phyloP scores from a whole-genome alignment of 805 yeast species.

The Wickerhamomyces silvicola region DNA sequence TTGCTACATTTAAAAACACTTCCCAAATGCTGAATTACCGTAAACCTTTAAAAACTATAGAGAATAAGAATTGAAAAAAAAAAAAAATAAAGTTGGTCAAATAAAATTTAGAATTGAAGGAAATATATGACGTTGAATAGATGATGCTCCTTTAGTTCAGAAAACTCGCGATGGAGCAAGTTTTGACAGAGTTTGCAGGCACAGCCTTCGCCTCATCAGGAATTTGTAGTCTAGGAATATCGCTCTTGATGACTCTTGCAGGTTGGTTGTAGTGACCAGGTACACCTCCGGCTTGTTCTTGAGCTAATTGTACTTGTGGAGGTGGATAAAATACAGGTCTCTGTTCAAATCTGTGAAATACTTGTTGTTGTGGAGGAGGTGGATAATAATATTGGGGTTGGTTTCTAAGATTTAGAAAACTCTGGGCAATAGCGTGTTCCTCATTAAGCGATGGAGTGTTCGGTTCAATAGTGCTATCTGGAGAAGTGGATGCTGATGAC shows the following conservation, averaged over 20 bases:
- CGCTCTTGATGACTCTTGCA: no score
- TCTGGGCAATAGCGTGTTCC: conserved; percentile 23
- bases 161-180: conserved; percentile 17
- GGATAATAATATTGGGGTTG: conserved; percentile 11
- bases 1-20: no score
- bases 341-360: no score
- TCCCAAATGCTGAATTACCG: no score
- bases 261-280: no score
- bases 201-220: neutral
- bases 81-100: no score
- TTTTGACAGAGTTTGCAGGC: conserved; percentile 3
- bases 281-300: no score
- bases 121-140: no score
- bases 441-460: conserved; percentile 12
- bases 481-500: conserved; percentile 7
- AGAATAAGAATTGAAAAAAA: conserved; percentile 1
- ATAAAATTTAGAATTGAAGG: no score
- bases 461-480: conserved; percentile 7
- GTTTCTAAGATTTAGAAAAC: conserved; percentile 20
- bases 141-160: conserved; percentile 14
- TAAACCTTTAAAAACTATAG: no score
- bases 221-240: neutral
- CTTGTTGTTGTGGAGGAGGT: conserved; percentile 11
- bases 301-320: no score
- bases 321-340: no score